These are phyloP conservation scores for Gomphus sp. DNA, from an alignment of 1,284 basidiomycete species.

Conservation along the genomic window DNA sequence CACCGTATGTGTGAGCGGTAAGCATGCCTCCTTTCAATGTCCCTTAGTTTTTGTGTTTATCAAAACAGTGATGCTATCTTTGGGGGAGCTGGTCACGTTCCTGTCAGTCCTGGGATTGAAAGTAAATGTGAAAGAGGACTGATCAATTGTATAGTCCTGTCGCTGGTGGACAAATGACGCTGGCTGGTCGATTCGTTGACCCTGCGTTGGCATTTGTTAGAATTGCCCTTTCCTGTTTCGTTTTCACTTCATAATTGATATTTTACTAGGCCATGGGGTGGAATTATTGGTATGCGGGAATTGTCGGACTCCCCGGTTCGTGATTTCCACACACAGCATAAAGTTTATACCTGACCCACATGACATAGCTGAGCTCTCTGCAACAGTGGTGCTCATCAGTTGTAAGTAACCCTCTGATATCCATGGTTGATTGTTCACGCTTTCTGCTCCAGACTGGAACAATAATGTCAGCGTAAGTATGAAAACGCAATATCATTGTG, in stretches of 20 bases:
- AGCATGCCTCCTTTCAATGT: background rate
- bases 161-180: conserved; percentile 66
- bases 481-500: background rate
- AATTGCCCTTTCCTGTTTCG: background rate
- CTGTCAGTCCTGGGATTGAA: conserved; percentile 32
- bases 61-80: conserved; percentile 24
- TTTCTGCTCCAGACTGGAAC: conserved; percentile 36
- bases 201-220: conserved; percentile 61
- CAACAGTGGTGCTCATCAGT: conserved; percentile 66
- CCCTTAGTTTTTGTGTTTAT: background rate
- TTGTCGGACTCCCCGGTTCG: conserved; percentile 46
- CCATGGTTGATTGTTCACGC: background rate
- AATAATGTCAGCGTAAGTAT: conserved; percentile 10
- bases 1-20: conserved; percentile 5
- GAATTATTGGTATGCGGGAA: conserved; percentile 77
- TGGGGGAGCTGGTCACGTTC: conserved; percentile 58
- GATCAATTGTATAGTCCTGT: background rate
- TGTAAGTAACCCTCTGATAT: conserved; percentile 18
- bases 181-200: conserved; percentile 74
- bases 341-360: background rate
- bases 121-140: background rate
- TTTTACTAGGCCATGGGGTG: conserved; percentile 56
- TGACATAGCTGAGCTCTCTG: conserved; percentile 47
- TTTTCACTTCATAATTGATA: background rate
- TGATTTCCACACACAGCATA: background rate